Conservation (phyloP, 2,329 filamentous ascomycete species). For the Colletotrichum tropicale region DNA sequence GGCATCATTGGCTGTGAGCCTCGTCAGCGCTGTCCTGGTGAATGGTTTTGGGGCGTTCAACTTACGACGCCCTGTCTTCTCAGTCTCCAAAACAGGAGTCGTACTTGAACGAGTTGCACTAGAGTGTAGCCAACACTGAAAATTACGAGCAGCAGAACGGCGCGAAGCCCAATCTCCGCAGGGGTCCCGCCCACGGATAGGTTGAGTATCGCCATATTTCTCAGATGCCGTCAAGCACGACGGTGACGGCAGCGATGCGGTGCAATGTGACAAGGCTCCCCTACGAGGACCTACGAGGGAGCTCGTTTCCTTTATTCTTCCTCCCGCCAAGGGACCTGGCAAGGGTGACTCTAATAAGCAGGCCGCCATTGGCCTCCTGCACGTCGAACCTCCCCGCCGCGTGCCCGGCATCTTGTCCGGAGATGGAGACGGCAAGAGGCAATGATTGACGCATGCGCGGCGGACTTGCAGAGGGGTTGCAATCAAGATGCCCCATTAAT, state of each 20-base stretch:
- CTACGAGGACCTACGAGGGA: background rate
- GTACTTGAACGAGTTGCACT: background rate
- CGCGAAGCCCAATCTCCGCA: background rate
- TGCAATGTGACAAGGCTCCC: background rate
- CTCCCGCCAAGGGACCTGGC: background rate
- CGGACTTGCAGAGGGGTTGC: background rate
- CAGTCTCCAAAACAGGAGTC: background rate
- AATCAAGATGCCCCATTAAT: background rate
- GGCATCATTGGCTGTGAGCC: slow-evolving; percentile 8
- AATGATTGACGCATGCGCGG: background rate
- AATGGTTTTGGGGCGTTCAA: background rate
- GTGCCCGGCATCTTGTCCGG: background rate
- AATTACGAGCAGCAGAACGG: background rate
- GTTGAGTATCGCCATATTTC: background rate
- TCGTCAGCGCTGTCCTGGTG: background rate
- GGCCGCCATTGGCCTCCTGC: background rate
- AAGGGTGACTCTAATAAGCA: background rate
- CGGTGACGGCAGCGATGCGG: background rate
- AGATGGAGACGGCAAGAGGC: background rate
- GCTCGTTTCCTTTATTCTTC: background rate
- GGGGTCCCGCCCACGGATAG: background rate
- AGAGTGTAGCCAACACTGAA: background rate
- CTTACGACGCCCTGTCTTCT: background rate
- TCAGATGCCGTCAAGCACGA: background rate
- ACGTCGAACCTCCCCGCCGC: background rate